Evolutionary conservation across 192 early-diverging fungal species (phyloP), one percentile per base, ranked within the genome.

Genomic region (Entomortierella lignicola): DNA sequence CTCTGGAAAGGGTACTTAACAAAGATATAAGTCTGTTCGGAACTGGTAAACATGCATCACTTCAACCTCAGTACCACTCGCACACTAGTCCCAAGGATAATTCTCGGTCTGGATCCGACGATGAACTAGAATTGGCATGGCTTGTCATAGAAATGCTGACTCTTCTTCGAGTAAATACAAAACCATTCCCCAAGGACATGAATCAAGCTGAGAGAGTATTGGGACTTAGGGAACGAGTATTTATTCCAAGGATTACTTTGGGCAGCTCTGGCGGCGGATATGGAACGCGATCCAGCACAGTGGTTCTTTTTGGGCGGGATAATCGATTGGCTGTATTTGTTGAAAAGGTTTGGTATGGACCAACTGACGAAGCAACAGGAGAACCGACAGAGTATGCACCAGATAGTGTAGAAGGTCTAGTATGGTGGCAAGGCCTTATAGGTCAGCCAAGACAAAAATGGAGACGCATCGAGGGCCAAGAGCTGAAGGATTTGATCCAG

Each of bases 391-490:
- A 31, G 31, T 70, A 51, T 55, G 17, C 55, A 21, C 25, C 51
- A 6, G 56, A 79, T 41, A 70, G 56, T 4, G 11, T 39, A 0
- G 67, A 79, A 8, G 75, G 75, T 1, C 30, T 79, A 2, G 51
- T 70, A 15, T 79, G 75, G 75, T 79, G 67, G 75, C 75, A 79
- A 43, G 75, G 75, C 8, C 15, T 18, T 8, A 60, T 79, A 4
- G 75, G 75, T 27, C 67, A 79, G 37, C 53, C 60, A n/a, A 34
- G 23, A 12, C 10, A 60, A 11, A 29, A 65, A 2, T 79, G 75
- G 75, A 32, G 20, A 5, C 23, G 25, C 20, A 42, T 79, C n/a
- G 37, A 65, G 29, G 75, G 67, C 2, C 37, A 66, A 4, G 75
- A 69, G 20, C 56, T 79, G n/a, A 51, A 79, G 50, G 23, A 8